phyloP scores from a whole-genome alignment of 805 yeast genomes.

The Barnettozyma botsteinii region DNA sequence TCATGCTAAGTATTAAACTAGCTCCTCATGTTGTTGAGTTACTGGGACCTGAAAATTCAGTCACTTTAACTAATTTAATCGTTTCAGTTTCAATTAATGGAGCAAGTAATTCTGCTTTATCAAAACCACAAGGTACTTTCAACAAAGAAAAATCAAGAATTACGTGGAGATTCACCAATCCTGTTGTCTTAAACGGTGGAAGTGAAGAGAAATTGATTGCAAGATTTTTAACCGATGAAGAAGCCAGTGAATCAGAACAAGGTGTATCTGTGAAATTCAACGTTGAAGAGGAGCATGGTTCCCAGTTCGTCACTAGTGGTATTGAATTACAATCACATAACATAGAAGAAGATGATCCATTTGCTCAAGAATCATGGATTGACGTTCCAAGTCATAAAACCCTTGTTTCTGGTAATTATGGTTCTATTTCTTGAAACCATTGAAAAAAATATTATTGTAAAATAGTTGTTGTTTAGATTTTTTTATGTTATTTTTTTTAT shows the following conservation, averaged over 20 bases:
- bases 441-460: background rate
- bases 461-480: too few species aligned
- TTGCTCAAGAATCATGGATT: slow-evolving; percentile 32
- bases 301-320: slow-evolving; percentile 37
- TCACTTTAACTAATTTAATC: slow-evolving; percentile 33
- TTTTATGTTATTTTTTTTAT: background rate
- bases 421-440: slow-evolving; percentile 24
- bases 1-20: slow-evolving; percentile 65
- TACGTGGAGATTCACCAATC: slow-evolving; percentile 67
- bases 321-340: slow-evolving; percentile 35
- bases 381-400: slow-evolving; percentile 29
- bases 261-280: slow-evolving; percentile 70
- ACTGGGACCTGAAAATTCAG: slow-evolving; percentile 31
- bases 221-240: slow-evolving; percentile 72
- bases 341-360: slow-evolving; percentile 33
- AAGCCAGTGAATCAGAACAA: slow-evolving; percentile 62
- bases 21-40: slow-evolving; percentile 38
- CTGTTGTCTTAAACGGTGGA: slow-evolving; percentile 30
- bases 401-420: slow-evolving; percentile 33
- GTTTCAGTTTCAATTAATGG: slow-evolving; percentile 54
- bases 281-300: slow-evolving; percentile 38
- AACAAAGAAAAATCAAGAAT: slow-evolving; percentile 80
- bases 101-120: slow-evolving; percentile 67
- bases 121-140: slow-evolving; percentile 90
- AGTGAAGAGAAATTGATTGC: slow-evolving; percentile 72